Evolutionary conservation across 768 basidiomycete species (phyloP).

Genomic region (Termitomyces sp.): DNA sequence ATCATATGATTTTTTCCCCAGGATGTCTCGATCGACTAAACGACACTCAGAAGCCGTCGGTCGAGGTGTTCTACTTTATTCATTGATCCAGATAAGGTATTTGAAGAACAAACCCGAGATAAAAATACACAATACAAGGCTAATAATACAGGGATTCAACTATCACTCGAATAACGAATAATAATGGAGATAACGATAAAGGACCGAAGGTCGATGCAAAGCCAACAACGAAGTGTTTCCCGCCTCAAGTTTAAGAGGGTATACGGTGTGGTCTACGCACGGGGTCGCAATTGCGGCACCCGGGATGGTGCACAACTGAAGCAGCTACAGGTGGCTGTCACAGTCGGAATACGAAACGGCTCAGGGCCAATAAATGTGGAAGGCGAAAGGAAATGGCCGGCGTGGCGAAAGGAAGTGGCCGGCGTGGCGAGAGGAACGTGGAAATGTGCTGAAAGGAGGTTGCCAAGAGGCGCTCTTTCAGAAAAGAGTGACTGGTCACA

Average conservation of each 20-base stretch:
- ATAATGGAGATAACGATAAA: neutral
- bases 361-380: neutral
- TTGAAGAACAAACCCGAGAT: neutral
- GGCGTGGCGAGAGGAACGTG: too few species aligned
- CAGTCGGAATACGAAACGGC: neutral
- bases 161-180: neutral
- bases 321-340: too few species aligned
- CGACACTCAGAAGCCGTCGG: neutral
- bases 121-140: neutral
- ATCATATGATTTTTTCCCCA: neutral
- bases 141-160: slow-evolving; percentile 3
- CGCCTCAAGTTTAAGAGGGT: neutral
- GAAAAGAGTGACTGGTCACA: neutral
- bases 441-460: neutral
- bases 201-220: neutral
- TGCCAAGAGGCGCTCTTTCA: neutral
- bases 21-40: neutral
- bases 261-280: neutral
- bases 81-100: neutral
- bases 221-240: neutral
- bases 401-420: too few species aligned
- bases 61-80: neutral
- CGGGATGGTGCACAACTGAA: neutral
- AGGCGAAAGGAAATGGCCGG: too few species aligned
- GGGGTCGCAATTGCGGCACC: neutral